Base-by-base conservation (phyloP, 148 eudicot genomes). In the Vaccinium darrowii region DNA sequence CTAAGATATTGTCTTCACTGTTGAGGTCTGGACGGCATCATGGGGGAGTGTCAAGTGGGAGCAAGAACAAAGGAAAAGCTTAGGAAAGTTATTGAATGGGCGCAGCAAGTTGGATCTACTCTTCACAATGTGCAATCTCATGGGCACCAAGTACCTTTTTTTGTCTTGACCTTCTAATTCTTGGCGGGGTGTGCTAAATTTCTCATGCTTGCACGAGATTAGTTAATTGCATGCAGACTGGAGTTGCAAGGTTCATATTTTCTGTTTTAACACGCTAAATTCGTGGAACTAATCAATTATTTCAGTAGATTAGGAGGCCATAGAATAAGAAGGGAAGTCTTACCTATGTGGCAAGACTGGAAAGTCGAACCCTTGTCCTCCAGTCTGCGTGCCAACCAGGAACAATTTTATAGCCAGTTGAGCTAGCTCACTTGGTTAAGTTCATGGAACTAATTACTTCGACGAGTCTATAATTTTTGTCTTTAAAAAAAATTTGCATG, bases 81-180 rank as follows among this genome's bases (percentile, higher is more conserved):
- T 77, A 90, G 78, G 85, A 93, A 87, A 88, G 94, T 95, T 86
- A 90, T 91, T 10, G 89, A 89, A 52, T 95, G 98, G 98, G 91
- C 93, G 84, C 93, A 86, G 79, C 89, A 83, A 73, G 82, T 89
- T 62, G 86, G 90, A 83, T 79, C 87, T 47, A 87, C 88, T 27
- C 89, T 88, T 71, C 85, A 83, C 69, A 81, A 83, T 60, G 85
- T 83, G 54, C 86, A 85, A 88, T 88, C 82, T 49, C 86, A 88
- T 77, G 84, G 83, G 89, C 62, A 78, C 87, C 91, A 90, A 63
- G 96, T 94, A 88, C 49, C 79, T 50, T 33, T 33, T 84, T 69
- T 52, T 78, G 62, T 43, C 47, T 80, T 71, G 80, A 81, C 43
- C 23, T 9, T 43, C 60, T 84, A 12, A 67, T 81, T 84, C 82